These are phyloP conservation scores for Gymnopus androsaceus DNA, from an alignment of 1,284 basidiomycete species.

Conservation along the genomic window DNA sequence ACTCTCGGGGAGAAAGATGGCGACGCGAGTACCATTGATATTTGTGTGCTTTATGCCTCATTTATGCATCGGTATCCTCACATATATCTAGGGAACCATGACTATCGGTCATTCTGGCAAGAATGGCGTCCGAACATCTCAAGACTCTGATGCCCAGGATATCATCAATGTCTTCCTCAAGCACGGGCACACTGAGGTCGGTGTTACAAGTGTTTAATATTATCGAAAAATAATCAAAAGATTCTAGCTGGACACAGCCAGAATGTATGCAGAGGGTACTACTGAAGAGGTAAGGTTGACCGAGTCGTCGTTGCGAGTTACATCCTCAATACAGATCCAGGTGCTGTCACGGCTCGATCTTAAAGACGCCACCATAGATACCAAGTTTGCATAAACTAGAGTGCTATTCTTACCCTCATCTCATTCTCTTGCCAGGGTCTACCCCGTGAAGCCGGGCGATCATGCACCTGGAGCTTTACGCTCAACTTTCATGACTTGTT, in stretches of 20 bases:
- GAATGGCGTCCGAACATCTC: constrained; percentile 42
- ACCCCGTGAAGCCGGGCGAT: constrained; percentile 41
- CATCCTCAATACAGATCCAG: constrained; percentile 25
- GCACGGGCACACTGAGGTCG: constrained; percentile 46
- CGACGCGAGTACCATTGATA: constrained; percentile 39
- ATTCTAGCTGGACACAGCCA: constrained; percentile 53
- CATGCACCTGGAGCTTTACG: constrained; percentile 40
- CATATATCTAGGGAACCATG: constrained; percentile 10
- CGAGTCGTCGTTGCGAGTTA: neutral
- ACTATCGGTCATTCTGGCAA: constrained; percentile 40
- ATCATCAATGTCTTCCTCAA: constrained; percentile 48
- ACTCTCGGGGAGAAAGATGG: constrained; percentile 5
- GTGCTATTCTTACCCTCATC: neutral
- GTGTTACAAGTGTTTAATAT: no score
- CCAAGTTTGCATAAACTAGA: constrained; percentile 39
- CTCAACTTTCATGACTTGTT: constrained; percentile 39
- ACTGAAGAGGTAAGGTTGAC: constrained; percentile 43
- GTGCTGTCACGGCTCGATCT: constrained; percentile 46
- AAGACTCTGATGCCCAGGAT: constrained; percentile 41
- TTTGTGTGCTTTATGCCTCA: constrained; percentile 30
- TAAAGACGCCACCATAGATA: constrained; percentile 45
- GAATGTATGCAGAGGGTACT: constrained; percentile 49
- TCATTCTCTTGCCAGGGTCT: constrained; percentile 35
- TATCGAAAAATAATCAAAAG: no score
- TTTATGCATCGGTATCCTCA: neutral